Evolutionary conservation across 179 eudicot species (phyloP).

Genomic region (Beta macrorhiza): DNA sequence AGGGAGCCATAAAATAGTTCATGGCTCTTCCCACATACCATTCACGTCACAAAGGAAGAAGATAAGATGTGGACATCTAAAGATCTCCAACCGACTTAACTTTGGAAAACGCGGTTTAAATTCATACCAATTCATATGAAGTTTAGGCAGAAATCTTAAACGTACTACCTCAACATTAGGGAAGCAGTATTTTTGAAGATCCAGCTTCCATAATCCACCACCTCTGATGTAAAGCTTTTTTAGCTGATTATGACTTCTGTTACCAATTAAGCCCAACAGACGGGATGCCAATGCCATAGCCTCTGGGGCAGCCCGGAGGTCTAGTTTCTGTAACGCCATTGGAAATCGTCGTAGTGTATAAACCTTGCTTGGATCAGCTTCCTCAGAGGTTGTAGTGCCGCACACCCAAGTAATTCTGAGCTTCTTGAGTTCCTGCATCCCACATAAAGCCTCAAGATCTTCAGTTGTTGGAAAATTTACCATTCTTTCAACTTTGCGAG

Average conservation of each 20-base stretch:
- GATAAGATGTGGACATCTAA: conserved; percentile 9
- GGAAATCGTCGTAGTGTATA: background rate
- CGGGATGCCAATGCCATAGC: background rate
- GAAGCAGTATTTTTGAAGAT: background rate
- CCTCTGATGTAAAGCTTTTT: background rate
- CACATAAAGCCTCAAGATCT: background rate
- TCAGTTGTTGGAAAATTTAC: background rate
- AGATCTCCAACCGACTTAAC: background rate
- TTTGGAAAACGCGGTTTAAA: background rate
- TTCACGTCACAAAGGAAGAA: conserved; percentile 4
- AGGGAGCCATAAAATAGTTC: too few relatives aligned
- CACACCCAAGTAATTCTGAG: conserved; percentile 18
- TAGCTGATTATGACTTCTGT: background rate
- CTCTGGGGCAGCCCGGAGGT: conserved; percentile 8
- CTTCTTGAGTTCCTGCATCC: background rate
- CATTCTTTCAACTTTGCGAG: conserved; percentile 14
- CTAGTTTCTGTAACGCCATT: background rate
- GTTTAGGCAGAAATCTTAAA: conserved; percentile 10
- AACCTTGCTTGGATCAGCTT: background rate
- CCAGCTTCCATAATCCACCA: background rate
- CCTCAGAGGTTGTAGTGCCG: background rate
- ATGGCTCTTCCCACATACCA: background rate
- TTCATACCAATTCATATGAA: conserved; percentile 10
- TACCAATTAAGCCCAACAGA: conserved; percentile 4
- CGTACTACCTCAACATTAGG: conserved; percentile 2